phyloP scores from a whole-genome alignment of 371 early-diverging fungal genomes.

The Basidiobolus meristosporus region DNA sequence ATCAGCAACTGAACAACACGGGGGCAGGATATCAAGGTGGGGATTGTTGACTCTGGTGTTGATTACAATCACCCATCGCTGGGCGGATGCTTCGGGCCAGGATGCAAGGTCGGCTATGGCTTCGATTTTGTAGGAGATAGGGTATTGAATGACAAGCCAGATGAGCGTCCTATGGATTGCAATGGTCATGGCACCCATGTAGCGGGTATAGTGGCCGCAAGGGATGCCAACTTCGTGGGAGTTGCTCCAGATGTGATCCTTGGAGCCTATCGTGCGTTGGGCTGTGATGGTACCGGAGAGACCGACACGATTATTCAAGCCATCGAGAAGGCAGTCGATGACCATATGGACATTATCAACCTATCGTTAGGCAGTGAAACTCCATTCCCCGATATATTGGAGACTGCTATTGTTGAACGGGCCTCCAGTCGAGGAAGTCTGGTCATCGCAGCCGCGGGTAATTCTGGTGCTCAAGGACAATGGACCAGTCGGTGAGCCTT shows the following conservation, averaged over 20 bases:
- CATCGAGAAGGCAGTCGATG: conserved; percentile 39
- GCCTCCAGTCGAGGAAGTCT: conserved; percentile 18
- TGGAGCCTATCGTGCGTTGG: conserved; percentile 53
- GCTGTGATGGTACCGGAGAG: conserved; percentile 55
- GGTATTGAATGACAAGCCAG: conserved; percentile 13
- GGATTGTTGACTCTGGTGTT: conserved; percentile 37
- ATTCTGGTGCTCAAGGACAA: conserved; percentile 42
- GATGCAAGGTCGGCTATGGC: conserved; percentile 22
- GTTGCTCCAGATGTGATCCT: conserved; percentile 22
- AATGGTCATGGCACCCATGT: conserved; percentile 42
- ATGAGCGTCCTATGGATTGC: conserved; percentile 30
- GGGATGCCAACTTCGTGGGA: conserved; percentile 8
- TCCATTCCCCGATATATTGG: conserved; percentile 18
- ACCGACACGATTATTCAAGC: conserved; percentile 45
- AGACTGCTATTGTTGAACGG: conserved; percentile 13
- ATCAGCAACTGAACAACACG: neutral
- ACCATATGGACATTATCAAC: conserved; percentile 42
- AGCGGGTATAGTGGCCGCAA: conserved; percentile 12
- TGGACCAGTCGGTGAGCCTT: conserved; percentile 35
- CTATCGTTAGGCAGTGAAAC: conserved; percentile 29
- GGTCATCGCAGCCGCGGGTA: conserved; percentile 41
- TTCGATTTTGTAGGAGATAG: conserved; percentile 33
- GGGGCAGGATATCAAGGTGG: conserved; percentile 44
- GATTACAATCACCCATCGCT: conserved; percentile 50
- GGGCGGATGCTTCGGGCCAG: conserved; percentile 26